phyloP scores from a whole-genome alignment of 768 basidiomycete species.

The Calocybe cyanea region DNA sequence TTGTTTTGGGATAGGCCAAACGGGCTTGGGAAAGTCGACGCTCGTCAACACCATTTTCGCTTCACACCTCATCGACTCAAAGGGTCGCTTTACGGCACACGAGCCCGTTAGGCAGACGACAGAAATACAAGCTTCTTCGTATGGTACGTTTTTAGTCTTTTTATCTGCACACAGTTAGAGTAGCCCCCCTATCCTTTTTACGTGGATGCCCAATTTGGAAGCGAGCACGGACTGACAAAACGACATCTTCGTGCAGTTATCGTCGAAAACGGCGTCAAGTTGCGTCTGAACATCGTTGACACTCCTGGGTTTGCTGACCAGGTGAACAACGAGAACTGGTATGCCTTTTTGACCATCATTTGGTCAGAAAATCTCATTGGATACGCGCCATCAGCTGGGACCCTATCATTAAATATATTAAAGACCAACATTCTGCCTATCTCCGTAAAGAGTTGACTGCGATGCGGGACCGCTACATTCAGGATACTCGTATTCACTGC shows the following conservation, averaged over 20 bases:
- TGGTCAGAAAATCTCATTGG: slow-evolving; percentile 7
- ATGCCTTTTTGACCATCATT: slow-evolving; percentile 21
- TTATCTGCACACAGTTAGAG: too few species aligned
- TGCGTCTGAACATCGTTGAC: slow-evolving; percentile 96
- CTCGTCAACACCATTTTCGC: slow-evolving; percentile 99
- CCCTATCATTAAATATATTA: slow-evolving; percentile 98
- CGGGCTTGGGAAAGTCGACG: slow-evolving; percentile 97
- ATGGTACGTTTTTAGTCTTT: slow-evolving; percentile 55
- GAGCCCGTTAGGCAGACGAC: slow-evolving; percentile 94
- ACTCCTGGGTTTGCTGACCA: slow-evolving; percentile 99
- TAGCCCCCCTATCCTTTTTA: not conserved
- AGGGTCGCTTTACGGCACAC: slow-evolving; percentile 86
- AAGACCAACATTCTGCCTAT: slow-evolving; percentile 98
- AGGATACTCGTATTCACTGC: slow-evolving; percentile 98
- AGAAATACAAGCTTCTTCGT: slow-evolving; percentile 92
- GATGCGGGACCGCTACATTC: slow-evolving; percentile 97
- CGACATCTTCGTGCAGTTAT: slow-evolving; percentile 25
- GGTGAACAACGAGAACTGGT: slow-evolving; percentile 99
- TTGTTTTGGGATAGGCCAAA: slow-evolving; percentile 64
- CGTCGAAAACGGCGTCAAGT: slow-evolving; percentile 91
- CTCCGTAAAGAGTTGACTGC: slow-evolving; percentile 98
- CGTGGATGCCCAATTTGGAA: not conserved
- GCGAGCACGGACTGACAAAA: not conserved
- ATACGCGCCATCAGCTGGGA: slow-evolving; percentile 73
- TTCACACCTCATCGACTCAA: slow-evolving; percentile 95